Conservation (phyloP, 1,284 basidiomycete species). For the Melampsora occidentalis region DNA sequence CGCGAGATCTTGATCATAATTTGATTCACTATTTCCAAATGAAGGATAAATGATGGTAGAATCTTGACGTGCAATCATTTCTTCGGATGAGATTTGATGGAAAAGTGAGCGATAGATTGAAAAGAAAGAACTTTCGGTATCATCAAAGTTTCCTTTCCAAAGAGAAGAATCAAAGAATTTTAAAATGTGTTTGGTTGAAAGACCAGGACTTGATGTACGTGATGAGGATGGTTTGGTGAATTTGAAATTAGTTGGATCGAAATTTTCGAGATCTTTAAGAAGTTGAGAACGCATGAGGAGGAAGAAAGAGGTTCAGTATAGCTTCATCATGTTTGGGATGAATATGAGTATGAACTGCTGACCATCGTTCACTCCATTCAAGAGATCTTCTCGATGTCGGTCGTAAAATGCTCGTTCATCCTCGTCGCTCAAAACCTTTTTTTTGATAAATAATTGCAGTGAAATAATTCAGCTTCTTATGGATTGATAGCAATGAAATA, state of each 20-base stretch:
- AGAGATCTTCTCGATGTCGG: constrained; percentile 39
- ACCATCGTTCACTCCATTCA: constrained; percentile 29
- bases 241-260: constrained; percentile 33
- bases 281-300: not conserved
- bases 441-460: not conserved
- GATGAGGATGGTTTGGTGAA: constrained; percentile 1
- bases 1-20: constrained; percentile 58
- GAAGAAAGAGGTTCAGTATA: not conserved
- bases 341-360: not conserved
- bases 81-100: constrained; percentile 76
- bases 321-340: not conserved
- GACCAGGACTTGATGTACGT: constrained; percentile 26
- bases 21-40: constrained; percentile 77
- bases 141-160: constrained; percentile 37
- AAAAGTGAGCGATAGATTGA: constrained; percentile 87
- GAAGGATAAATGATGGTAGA: constrained; percentile 64
- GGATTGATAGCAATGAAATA: not conserved
- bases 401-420: constrained; percentile 43
- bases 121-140: constrained; percentile 63
- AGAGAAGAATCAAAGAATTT: constrained; percentile 42
- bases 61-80: constrained; percentile 61
- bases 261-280: constrained; percentile 23
- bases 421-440: constrained; percentile 37
- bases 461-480: not conserved
- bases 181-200: constrained; percentile 26